Conservation (phyloP, 441 rosid genomes). For the Brassica balearica region DNA sequence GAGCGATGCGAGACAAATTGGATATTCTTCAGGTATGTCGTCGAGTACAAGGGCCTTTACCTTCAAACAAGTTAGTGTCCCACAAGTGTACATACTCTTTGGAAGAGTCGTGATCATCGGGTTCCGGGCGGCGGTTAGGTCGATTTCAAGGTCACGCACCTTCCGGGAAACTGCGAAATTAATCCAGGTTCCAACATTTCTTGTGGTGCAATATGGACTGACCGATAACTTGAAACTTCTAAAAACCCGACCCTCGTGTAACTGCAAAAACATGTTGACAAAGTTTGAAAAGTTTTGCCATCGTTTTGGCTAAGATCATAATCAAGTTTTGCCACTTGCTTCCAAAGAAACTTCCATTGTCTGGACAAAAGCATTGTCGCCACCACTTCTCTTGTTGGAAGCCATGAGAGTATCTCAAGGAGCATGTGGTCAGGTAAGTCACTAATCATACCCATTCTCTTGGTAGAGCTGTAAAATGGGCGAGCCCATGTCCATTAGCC, state of each 20-base stretch:
- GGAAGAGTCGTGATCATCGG: background rate
- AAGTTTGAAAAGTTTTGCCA: background rate
- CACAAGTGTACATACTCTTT: background rate
- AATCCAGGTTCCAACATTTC: background rate
- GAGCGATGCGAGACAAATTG: background rate
- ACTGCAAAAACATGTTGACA: background rate
- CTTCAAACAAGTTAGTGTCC: slow-evolving; percentile 1
- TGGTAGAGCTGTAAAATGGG: background rate
- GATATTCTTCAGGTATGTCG: slow-evolving; percentile 1
- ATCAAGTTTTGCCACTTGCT: background rate
- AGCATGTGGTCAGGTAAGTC: slow-evolving; percentile 10
- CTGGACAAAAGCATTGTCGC: background rate
- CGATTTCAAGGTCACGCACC: background rate
- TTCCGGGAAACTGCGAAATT: background rate
- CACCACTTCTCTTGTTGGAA: background rate
- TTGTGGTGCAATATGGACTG: background rate
- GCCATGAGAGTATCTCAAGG: background rate
- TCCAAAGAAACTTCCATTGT: background rate
- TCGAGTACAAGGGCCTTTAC: background rate
- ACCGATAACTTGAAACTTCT: background rate
- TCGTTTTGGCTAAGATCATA: background rate
- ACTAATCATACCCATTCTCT: background rate
- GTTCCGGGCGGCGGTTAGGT: background rate
- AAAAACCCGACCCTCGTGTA: background rate
- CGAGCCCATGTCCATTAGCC: no score